Evolutionary conservation across 1,284 basidiomycete genomes (phyloP).

Genomic region (Ganoderma meredithae): DNA sequence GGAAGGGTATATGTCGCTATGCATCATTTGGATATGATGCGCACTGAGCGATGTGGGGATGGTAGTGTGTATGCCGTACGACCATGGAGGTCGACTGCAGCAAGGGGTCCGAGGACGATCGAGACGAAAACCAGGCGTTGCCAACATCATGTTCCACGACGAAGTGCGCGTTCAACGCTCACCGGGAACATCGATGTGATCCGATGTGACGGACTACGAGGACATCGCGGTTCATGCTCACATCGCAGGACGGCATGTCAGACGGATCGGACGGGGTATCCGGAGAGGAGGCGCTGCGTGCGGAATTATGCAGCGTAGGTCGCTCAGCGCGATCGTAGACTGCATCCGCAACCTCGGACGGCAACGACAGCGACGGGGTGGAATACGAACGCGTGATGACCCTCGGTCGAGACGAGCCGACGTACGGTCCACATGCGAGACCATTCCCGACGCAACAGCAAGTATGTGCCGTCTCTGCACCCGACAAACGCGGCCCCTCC

Average conservation of each 20-base stretch:
- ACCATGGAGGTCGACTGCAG: background rate
- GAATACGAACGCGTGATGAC: background rate
- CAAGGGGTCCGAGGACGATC: background rate
- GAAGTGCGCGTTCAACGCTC: background rate
- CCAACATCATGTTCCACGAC: background rate
- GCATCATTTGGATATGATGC: background rate
- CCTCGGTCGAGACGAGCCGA: background rate
- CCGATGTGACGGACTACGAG: background rate
- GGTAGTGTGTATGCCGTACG: background rate
- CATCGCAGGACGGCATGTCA: background rate
- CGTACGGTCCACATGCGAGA: background rate
- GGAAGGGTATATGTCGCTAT: background rate
- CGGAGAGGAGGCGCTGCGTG: background rate
- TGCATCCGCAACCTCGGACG: background rate
- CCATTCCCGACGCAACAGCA: background rate
- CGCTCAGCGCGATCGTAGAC: background rate
- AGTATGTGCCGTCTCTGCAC: background rate
- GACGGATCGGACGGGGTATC: background rate
- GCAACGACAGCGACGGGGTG: background rate
- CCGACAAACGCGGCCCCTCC: background rate
- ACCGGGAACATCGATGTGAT: background rate
- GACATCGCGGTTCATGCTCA: background rate
- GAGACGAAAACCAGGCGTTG: background rate
- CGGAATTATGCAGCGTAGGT: background rate
- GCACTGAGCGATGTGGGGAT: background rate